Base-by-base conservation (phyloP, 2,329 filamentous ascomycete species). In the Didymosphaeria variabile region DNA sequence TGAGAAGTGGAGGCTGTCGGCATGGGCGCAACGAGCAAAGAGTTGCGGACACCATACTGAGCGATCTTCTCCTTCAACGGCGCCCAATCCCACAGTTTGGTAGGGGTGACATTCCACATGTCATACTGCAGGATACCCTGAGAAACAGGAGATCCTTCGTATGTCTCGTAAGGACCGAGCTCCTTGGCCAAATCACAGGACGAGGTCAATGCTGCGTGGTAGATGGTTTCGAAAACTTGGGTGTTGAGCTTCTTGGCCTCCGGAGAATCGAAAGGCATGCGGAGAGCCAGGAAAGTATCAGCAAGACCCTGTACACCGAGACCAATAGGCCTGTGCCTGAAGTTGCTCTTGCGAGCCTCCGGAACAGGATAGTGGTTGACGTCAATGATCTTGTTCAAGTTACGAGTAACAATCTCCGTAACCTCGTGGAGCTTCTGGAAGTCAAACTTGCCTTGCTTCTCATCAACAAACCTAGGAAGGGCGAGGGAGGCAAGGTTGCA, bases 201-300 rank as follows among this genome's bases (percentile, higher is more conserved):
- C 23, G 93, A 91, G 58, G 94, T 97, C 65, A 98, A 84, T 59
- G 93, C 92, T 77, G 90, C 95, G 79, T 99, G 95, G 84, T 99
- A 99, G 80, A 99, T 97, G 66, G 95, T 99, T 86, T 99, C 95
- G 68, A 99, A 99, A 80, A 99, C 98, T 81, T 99, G 93, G 76
- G 91, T 94, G 86, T 99, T 99, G 75, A 99, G 88, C 79, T 95
- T 87, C 70, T 90, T 92, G 65, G 95, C 95, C 82, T 98, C 93
- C 5, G 93, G 89, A 17, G 95, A 99, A 80, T 99, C 95, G 76
- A 99, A 99, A 34, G 95, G 94, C 85, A 98, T 87, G 75, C 95
- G 94, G 56, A 99, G 89, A 67, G 95, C 94, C 73, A 99, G 87
- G 90, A 99, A 99, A 59, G 94, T 93, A 85, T 99, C 95, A 31